Evolutionary conservation across 1,139 yeast species (phyloP).

Genomic region (Yamadazyma atmosphaerica): DNA sequence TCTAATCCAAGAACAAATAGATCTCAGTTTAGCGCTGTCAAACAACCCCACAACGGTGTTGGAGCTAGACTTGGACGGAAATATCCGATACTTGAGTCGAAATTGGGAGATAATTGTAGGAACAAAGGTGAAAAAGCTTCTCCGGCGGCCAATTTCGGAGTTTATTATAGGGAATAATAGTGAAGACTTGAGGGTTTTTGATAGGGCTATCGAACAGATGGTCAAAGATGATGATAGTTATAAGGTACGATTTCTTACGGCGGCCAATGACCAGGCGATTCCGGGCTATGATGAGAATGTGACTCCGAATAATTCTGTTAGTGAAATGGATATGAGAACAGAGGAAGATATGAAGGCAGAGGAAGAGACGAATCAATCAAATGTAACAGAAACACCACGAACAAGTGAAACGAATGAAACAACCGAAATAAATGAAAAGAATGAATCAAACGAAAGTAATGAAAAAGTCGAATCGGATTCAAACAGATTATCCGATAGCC

Average conservation of each 20-base stretch:
- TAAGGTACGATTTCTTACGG: slow-evolving; percentile 68
- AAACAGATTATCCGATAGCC: too few relatives aligned
- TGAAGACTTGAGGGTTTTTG: slow-evolving; percentile 67
- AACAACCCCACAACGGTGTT: slow-evolving; percentile 79
- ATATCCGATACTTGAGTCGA: slow-evolving; percentile 68
- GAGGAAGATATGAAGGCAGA: slow-evolving; percentile 5
- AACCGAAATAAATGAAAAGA: neutral
- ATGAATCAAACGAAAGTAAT: slow-evolving; percentile 2
- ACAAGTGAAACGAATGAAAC: neutral
- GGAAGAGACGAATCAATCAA: neutral
- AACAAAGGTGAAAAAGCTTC: slow-evolving; percentile 54
- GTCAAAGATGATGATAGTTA: slow-evolving; percentile 72
- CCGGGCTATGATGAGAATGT: slow-evolving; percentile 14
- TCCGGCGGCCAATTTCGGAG: slow-evolving; percentile 60
- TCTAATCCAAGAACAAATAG: slow-evolving; percentile 45
- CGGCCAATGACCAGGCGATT: slow-evolving; percentile 38
- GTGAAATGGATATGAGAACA: neutral
- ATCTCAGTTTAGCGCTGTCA: slow-evolving; percentile 56
- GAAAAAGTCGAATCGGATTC: neutral
- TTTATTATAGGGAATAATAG: slow-evolving; percentile 64
- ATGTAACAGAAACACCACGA: neutral
- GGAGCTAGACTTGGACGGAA: slow-evolving; percentile 80
- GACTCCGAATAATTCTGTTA: slow-evolving; percentile 30
- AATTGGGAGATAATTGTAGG: slow-evolving; percentile 81
- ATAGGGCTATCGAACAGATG: slow-evolving; percentile 72